Evolutionary conservation across 768 basidiomycete species (phyloP).

Genomic region (Kwoniella pini): DNA sequence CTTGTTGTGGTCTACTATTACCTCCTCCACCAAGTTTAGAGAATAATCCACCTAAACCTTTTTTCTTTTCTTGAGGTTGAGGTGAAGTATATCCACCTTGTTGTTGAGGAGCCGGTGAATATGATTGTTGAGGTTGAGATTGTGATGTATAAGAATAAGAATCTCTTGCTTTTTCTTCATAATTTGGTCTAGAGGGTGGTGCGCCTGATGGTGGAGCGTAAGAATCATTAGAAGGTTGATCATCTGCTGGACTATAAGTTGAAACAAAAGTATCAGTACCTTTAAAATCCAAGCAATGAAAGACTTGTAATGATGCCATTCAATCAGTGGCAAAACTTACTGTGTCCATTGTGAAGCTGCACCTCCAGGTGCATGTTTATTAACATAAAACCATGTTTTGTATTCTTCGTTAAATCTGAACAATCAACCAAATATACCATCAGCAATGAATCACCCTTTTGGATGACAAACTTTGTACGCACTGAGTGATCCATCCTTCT

Average conservation of each 20-base stretch:
- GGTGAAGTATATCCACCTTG: constrained; percentile 5
- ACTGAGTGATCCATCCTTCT: constrained; percentile 49
- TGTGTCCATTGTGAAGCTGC: constrained; percentile 47
- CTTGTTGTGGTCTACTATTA: constrained; percentile 12
- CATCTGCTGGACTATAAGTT: constrained; percentile 47
- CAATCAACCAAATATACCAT: background rate
- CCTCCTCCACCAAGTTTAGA: constrained; percentile 30
- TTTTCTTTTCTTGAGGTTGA: constrained; percentile 21
- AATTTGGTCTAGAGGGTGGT: constrained; percentile 22
- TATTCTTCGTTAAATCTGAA: constrained; percentile 45
- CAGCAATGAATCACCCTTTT: background rate
- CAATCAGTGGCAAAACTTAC: constrained; percentile 28
- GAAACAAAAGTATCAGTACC: too few species aligned
- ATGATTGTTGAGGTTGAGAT: constrained; percentile 10
- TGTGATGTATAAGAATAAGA: constrained; percentile 11
- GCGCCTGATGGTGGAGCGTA: constrained; percentile 37
- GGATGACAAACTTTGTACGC: too few species aligned
- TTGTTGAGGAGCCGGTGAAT: constrained; percentile 6
- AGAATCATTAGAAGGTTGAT: constrained; percentile 16
- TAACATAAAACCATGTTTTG: constrained; percentile 51
- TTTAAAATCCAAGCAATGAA: too few species aligned
- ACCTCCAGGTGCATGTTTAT: constrained; percentile 43
- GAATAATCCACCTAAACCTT: constrained; percentile 42
- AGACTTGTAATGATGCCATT: too few species aligned
- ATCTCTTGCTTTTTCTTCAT: constrained; percentile 8